Evolutionary conservation across 192 early-diverging fungal genomes (phyloP), one percentile per base, ranked within the genome.

Genomic region (Rhizophagus clarus): DNA sequence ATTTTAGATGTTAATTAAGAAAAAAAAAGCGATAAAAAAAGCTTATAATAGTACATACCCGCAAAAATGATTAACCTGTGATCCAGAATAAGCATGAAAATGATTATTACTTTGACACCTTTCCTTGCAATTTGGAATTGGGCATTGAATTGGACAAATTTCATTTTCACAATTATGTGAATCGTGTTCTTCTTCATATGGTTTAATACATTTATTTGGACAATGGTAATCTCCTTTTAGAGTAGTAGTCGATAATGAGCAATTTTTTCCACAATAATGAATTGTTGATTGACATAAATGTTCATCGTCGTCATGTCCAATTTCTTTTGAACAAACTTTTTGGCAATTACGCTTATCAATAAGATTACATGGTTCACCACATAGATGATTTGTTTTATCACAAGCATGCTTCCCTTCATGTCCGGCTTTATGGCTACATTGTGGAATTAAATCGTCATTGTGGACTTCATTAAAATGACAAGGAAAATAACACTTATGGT

Each of bases 191-290:
- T 28, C 24, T 51, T 72, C 71, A 47, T 45, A 51, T 17, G 71
- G 40, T 28, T 15, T 62, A 15, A 77, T 77, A 47, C 75, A 77
- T 40, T 60, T 42, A 37, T 77, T 77, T 14, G 37, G 75, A 64
- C 75, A 77, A 24, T 45, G 20, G 29, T 77, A 77, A 28, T 66
- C 62, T 26, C 75, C 75, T 15, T 62, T 80, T 63, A 37, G 31
- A 22, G 79, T 74, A 14, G 28, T 3, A 24, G 74, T 63, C 15
- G 20, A 37, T 45, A 81, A 49, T 28, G 80, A 81, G 26, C 80
- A 81, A 28, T 45, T 29, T 37, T 32, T 26, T 67, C 66, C 80
- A 31, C 80, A 81, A 34, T 77, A 81, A 32, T 81, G 80, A 49
- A n/a, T 15, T 8, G n/a, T 71, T 22, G 80, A 31, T 64, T 74